Percentiles rank a stretch among this genome's conserved stretches.
These are phyloP conservation scores for Metarhizium humberi DNA, from an alignment of 2,329 filamentous ascomycete species.

Conservation along the genomic window DNA sequence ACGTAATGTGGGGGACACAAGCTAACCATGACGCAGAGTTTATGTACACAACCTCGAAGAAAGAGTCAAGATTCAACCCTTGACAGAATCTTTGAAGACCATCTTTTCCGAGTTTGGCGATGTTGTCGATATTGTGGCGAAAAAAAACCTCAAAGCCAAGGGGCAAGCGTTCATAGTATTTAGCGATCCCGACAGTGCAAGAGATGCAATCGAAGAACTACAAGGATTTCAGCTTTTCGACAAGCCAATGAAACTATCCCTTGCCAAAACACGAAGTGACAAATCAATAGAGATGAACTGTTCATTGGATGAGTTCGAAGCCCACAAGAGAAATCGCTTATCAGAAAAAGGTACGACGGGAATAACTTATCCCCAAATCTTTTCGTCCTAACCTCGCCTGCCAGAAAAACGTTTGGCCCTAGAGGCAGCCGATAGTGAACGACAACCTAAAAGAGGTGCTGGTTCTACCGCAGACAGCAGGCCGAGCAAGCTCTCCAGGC, in stretches of 20 bases:
- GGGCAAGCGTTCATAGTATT: constrained; percentile 95
- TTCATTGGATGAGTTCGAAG: constrained; percentile 73
- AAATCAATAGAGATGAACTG: constrained; percentile 70
- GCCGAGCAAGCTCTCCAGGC: constrained; percentile 55
- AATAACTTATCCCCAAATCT: not conserved
- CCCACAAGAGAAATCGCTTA: constrained; percentile 72
- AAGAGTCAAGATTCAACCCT: constrained; percentile 69
- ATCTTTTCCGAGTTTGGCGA: constrained; percentile 86
- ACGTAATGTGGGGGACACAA: constrained; percentile 29
- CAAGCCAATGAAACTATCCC: constrained; percentile 77
- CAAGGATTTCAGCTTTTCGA: constrained; percentile 91
- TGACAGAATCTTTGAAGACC: constrained; percentile 63
- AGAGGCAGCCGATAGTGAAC: constrained; percentile 70
- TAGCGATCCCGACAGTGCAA: constrained; percentile 69
- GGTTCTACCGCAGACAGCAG: constrained; percentile 41
- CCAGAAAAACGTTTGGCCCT: constrained; percentile 69
- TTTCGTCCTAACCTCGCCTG: not conserved
- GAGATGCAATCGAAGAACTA: constrained; percentile 74
- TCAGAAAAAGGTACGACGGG: constrained; percentile 75
- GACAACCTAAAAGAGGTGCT: constrained; percentile 57
- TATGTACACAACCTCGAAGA: constrained; percentile 85
- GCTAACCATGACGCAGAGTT: constrained; percentile 41
- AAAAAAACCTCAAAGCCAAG: constrained; percentile 83
- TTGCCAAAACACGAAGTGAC: constrained; percentile 78
- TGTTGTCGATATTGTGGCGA: constrained; percentile 76